Percentiles rank a stretch among this genome's conserved stretches.
phyloP scores from a whole-genome alignment of 1,284 basidiomycete species.

The Tranzscheliella williamsii region DNA sequence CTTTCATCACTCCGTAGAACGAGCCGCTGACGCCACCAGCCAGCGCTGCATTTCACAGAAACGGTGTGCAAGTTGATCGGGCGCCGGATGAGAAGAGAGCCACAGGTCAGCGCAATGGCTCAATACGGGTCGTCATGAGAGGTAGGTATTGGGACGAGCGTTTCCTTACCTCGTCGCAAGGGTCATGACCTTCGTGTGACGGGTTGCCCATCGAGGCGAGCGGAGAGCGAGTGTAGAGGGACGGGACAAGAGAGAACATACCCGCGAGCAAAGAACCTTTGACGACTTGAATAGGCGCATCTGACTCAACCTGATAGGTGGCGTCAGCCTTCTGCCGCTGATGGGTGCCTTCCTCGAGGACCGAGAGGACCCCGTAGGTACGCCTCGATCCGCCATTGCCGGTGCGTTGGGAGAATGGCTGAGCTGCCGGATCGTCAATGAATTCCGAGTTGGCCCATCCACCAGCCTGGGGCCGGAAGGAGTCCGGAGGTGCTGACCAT shows the following conservation, averaged over 20 bases:
- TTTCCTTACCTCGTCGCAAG: too few species aligned
- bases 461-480: slow-evolving; percentile 15
- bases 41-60: too few species aligned
- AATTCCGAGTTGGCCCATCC: slow-evolving; percentile 34
- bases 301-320: slow-evolving; percentile 20
- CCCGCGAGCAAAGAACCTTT: slow-evolving; percentile 34
- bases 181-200: too few species aligned
- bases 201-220: too few species aligned
- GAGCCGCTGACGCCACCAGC: slow-evolving; percentile 23
- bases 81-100: too few species aligned
- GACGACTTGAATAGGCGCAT: slow-evolving; percentile 33
- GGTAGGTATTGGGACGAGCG: too few species aligned
- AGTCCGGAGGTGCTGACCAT: slow-evolving; percentile 20
- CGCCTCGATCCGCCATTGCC: background rate
- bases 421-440: slow-evolving; percentile 15
- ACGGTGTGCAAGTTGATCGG: too few species aligned
- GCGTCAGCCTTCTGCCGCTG: background rate
- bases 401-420: background rate
- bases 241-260: slow-evolving; percentile 4
- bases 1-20: slow-evolving; percentile 26
- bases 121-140: too few species aligned
- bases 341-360: slow-evolving; percentile 10
- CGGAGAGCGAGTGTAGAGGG: too few species aligned
- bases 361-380: slow-evolving; percentile 23
- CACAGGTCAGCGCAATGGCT: too few species aligned